Evolutionary conservation across 2,329 filamentous ascomycete genomes (phyloP).

Genomic region (Stagonosporopsis tanaceti): DNA sequence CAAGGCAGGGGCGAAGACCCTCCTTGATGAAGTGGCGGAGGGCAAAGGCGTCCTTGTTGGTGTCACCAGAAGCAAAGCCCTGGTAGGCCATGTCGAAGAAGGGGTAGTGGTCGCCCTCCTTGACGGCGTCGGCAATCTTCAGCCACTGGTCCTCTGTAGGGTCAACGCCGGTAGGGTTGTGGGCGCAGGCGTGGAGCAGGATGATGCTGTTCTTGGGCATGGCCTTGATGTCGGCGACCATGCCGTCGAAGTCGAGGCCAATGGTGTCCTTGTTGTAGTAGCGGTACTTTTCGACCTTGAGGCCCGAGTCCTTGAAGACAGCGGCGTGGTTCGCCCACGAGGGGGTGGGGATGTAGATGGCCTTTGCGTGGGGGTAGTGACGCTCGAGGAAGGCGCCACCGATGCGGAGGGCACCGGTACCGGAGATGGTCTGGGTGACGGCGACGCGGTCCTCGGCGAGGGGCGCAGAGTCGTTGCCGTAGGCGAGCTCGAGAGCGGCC

Average conservation of each 20-base stretch:
- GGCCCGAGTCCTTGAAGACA: slow-evolving; percentile 91
- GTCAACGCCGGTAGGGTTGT: slow-evolving; percentile 97
- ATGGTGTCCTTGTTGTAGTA: slow-evolving; percentile 99
- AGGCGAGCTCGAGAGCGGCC: slow-evolving; percentile 88
- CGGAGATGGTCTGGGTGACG: slow-evolving; percentile 98
- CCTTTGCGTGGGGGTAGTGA: slow-evolving; percentile 90
- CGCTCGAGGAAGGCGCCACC: slow-evolving; percentile 91
- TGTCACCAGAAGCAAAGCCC: slow-evolving; percentile 93
- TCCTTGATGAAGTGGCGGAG: slow-evolving; percentile 92
- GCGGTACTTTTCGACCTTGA: slow-evolving; percentile 92
- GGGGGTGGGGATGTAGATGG: slow-evolving; percentile 94
- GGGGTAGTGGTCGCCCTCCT: slow-evolving; percentile 85
- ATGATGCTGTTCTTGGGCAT: slow-evolving; percentile 88
- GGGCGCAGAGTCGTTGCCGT: slow-evolving; percentile 79
- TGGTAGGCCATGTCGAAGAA: slow-evolving; percentile 95
- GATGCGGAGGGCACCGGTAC: slow-evolving; percentile 93
- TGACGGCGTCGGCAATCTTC: slow-evolving; percentile 86
- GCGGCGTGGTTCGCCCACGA: slow-evolving; percentile 99
- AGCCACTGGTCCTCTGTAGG: slow-evolving; percentile 92
- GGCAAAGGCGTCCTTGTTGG: slow-evolving; percentile 90
- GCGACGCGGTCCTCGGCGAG: slow-evolving; percentile 79
- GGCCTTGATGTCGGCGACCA: slow-evolving; percentile 88
- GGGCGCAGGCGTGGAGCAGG: slow-evolving; percentile 94
- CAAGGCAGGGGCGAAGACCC: slow-evolving; percentile 86
- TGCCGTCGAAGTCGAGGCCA: slow-evolving; percentile 94